Base-by-base conservation (phyloP, 495 filamentous ascomycete species). In the Amphirosellinia nigrospora region DNA sequence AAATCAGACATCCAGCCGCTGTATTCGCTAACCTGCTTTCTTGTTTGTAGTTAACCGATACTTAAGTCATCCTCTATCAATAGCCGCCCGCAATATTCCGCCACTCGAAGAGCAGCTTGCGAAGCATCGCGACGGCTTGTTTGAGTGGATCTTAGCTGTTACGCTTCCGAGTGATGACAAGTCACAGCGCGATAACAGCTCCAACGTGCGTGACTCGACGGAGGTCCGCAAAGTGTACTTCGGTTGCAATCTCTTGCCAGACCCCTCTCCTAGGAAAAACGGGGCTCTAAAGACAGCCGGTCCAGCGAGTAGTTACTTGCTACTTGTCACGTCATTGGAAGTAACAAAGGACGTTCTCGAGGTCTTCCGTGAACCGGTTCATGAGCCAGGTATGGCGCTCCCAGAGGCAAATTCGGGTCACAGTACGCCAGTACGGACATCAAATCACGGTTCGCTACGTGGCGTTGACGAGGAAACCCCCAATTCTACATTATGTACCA, bases 111-210 rank as follows among this genome's bases (percentile, higher is more conserved):
- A 82, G 71, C 79, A 85, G 68, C 56, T 85, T 62, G 72, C 77
- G 60, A 85, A 84, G 73, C 83, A 85, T 76, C 80, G 82, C 71
- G 79, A 82, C 79, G 83, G 86, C 80, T 81, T 83, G 76, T 87
- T 81, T 72, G 80, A 85, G 63, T 84, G 81, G 75, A 72, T 85
- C 61, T 70, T 85, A 52, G 77, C 82, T 58, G 70, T 83, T 43
- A 77, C 71, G 13, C 38, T 78, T 10, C 67, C 71, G 19, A 68
- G 11, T 56, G 52, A 58, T 30, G 5, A 61, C 2, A 45, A 39
- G 61, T 71, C 72, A 50, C 64, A 71, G 38, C 34, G 61, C 43
- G 72, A 36, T 58, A 63, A 34, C 23, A 36, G 65, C 67, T 52
- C 64, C 43, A 65, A 70, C 58, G 56, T 64, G 41, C 73, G 74